Evolutionary conservation across 208 protist genomes (phyloP), one percentile per base, ranked within the genome.

Genomic region (Crithidia bombi): DNA sequence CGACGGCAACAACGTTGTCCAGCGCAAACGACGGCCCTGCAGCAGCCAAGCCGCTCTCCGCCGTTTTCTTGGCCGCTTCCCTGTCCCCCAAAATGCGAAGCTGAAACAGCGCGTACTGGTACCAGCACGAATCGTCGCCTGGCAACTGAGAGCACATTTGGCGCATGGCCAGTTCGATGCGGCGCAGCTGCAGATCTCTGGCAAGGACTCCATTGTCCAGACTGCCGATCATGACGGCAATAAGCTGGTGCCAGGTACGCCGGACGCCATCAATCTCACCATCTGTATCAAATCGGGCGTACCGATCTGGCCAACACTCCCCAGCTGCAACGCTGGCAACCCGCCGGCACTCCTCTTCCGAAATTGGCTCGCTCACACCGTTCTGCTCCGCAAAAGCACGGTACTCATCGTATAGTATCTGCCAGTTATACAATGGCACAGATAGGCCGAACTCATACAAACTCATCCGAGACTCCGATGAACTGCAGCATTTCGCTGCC

Each of bases 161-260:
- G 12, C 88, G 77, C 67, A 88, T 87, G 23, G 91, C 91, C 51
- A 96, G 69, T 38, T 93, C 87, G n/a, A 90, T 85, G 7, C 91
- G 85, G 28, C 81, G 65, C 15, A 87, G 52, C 32, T 96, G 79
- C 41, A 96, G 51, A 26, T 90, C 86, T 11, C 23, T 44, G 7
- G 49, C 36, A 46, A 83, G 56, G 23, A 52, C 52, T 15, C 55
- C 59, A 19, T 64, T 56, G 3, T 75, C 50, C 17, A 88, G 73
- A 9, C 23, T 51, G 12, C 41, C 30, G 15, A 86, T 38, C 81
- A 96, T 87, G 41, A 12, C 50, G 14, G 64, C 43, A 21, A 93
- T 58, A 41, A 91, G 79, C 7, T 19, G 44, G 17, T 85, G 75
- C 85, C 86, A 96, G 38, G 78, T 70, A 19, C 25, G 44, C 28